Percentiles rank a stretch among this genome's conserved stretches.
Conservation (phyloP, 2,329 filamentous ascomycete genomes). For the Gyromitra esculenta region DNA sequence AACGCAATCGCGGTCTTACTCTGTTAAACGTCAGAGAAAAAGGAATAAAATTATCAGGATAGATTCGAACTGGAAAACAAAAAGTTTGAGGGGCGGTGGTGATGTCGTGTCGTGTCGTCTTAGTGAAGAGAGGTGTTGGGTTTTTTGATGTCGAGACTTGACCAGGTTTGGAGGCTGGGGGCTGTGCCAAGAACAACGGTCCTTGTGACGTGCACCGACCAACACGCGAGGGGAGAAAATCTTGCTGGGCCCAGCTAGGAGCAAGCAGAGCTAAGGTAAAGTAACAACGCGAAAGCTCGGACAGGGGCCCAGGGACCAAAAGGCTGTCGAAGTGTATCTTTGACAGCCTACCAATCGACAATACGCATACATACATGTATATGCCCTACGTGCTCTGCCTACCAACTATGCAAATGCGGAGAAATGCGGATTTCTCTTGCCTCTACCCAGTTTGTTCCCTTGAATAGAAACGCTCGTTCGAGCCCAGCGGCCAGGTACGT, state of each 20-base stretch:
- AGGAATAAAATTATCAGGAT: conserved; percentile 11
- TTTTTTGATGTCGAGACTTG: conserved; percentile 42
- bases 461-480: neutral
- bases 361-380: neutral
- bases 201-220: conserved; percentile 50
- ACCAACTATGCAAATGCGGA: neutral
- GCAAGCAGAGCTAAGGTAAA: neutral
- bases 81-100: conserved; percentile 10
- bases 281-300: conserved; percentile 27
- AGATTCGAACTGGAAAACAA: conserved; percentile 20
- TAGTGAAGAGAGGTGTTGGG: conserved; percentile 44
- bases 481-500: conserved; percentile 3
- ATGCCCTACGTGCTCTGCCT: neutral
- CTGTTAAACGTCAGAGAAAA: conserved; percentile 2
- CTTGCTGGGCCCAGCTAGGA: conserved; percentile 26
- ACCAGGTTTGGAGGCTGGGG: conserved; percentile 46
- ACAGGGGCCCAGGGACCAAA: conserved; percentile 34
- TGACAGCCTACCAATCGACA: conserved; percentile 11
- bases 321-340: conserved; percentile 1
- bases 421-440: neutral
- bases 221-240: conserved; percentile 27
- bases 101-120: conserved; percentile 43
- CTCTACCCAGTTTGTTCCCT: neutral
- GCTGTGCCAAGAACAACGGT: conserved; percentile 44
- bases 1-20: conserved; percentile 19